A percentile compares a stretch with the other conserved stretches of the same genome.
These are phyloP conservation scores for Pyrenophora graminea DNA, from an alignment of 2,329 filamentous ascomycete genomes.

Conservation along the genomic window DNA sequence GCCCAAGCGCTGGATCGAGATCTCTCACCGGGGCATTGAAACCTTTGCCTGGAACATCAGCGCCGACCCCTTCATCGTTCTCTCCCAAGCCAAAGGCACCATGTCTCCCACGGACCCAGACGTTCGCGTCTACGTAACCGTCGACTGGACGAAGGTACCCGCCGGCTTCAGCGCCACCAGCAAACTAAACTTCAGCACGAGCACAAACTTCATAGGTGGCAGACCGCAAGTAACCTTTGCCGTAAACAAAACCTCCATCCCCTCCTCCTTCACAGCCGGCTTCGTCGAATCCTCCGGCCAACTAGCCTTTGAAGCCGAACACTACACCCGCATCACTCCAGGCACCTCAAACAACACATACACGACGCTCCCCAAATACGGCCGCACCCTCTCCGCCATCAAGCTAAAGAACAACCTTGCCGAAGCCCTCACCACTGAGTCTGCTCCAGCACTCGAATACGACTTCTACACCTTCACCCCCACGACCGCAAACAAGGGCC, in stretches of 20 bases:
- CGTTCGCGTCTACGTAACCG: conserved; percentile 43
- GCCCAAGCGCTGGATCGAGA: conserved; percentile 44
- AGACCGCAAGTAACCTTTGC: conserved; percentile 38
- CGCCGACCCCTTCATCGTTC: conserved; percentile 44
- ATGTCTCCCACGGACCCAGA: conserved; percentile 38
- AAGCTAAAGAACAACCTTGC: conserved; percentile 37
- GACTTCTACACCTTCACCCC: conserved; percentile 45
- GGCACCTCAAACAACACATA: conserved; percentile 32
- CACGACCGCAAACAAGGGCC: conserved; percentile 34
- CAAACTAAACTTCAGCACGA: conserved; percentile 41
- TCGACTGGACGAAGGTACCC: conserved; percentile 41
- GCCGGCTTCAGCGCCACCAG: conserved; percentile 33
- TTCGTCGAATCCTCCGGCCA: conserved; percentile 44
- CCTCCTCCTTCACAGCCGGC: conserved; percentile 37
- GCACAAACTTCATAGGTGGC: conserved; percentile 43
- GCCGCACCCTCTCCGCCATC: conserved; percentile 43
- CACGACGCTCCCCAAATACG: conserved; percentile 41
- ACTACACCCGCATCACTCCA: conserved; percentile 41
- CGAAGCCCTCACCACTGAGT: conserved; percentile 32
- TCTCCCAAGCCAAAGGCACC: conserved; percentile 39
- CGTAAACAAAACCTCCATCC: conserved; percentile 43
- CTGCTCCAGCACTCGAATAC: conserved; percentile 43
- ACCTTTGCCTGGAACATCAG: conserved; percentile 43
- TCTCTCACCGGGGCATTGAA: conserved; percentile 40
- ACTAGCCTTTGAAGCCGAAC: conserved; percentile 45